A percentile compares a stretch with the other conserved stretches of the same genome.
Conservation (phyloP, 371 early-diverging fungal species). For the Mortierella sp. region DNA sequence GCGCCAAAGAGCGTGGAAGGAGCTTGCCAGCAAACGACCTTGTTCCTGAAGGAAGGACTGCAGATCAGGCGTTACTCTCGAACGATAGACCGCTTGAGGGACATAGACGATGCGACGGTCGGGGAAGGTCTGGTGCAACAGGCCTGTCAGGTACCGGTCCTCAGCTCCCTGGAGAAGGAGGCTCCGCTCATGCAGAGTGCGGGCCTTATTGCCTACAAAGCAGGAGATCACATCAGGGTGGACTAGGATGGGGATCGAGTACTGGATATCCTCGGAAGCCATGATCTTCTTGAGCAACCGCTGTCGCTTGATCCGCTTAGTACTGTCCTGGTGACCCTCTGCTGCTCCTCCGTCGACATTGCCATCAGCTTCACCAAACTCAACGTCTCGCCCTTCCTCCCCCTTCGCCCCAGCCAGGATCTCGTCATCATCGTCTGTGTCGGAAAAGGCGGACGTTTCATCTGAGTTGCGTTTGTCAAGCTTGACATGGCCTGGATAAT, state of each 20-base stretch:
- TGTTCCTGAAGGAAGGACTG: slow-evolving; percentile 87
- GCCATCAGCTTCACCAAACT: not conserved
- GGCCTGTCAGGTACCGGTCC: slow-evolving; percentile 97
- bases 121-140: slow-evolving; percentile 97
- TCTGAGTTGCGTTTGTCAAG: slow-evolving; percentile 15
- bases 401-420: not conserved
- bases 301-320: not conserved
- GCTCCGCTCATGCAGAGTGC: slow-evolving; percentile 98
- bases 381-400: not conserved
- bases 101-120: slow-evolving; percentile 92
- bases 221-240: slow-evolving; percentile 90
- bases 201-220: slow-evolving; percentile 92
- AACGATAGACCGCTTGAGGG: slow-evolving; percentile 92
- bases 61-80: slow-evolving; percentile 90
- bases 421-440: slow-evolving; percentile 15
- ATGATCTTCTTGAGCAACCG: not conserved
- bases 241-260: slow-evolving; percentile 84
- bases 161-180: slow-evolving; percentile 94
- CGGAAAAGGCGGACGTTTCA: slow-evolving; percentile 14
- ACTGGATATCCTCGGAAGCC: slow-evolving; percentile 10
- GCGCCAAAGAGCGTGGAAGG: slow-evolving; percentile 58
- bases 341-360: not conserved
- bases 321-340: not conserved
- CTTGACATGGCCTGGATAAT: not conserved
- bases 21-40: slow-evolving; percentile 87